These are phyloP conservation scores for Candolleomyces aberdarensis DNA, from an alignment of 768 basidiomycete species.

Conservation along the genomic window DNA sequence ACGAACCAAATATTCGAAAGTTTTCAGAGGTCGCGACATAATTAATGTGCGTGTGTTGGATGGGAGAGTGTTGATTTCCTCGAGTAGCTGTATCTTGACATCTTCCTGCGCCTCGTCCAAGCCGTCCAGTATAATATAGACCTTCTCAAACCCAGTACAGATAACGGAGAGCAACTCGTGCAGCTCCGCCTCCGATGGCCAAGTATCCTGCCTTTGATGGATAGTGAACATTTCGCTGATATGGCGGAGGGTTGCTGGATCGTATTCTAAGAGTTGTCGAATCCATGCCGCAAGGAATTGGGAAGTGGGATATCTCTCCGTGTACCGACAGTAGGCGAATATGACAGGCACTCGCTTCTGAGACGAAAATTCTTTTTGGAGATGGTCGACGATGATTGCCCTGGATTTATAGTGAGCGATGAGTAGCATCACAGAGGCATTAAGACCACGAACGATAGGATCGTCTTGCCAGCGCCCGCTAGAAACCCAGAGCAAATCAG, in stretches of 20 bases:
- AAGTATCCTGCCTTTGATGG: neutral
- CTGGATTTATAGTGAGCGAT: neutral
- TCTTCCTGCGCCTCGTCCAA: neutral
- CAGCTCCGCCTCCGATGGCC: neutral
- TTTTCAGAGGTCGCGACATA: neutral
- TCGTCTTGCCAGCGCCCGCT: conserved; percentile 2
- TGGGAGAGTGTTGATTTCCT: neutral
- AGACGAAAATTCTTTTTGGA: neutral
- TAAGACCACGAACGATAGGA: neutral
- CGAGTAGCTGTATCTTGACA: neutral
- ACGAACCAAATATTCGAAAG: neutral
- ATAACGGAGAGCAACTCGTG: neutral
- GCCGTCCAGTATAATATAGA: neutral
- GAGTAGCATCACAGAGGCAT: too few species aligned
- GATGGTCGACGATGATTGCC: neutral
- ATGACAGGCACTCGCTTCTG: neutral
- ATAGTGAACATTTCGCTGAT: neutral
- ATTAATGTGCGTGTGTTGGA: neutral
- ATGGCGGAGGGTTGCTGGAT: neutral
- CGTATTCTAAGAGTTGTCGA: neutral
- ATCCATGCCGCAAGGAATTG: neutral
- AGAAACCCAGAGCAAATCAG: neutral
- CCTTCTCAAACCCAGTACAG: neutral
- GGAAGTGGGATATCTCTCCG: neutral
- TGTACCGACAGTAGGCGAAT: conserved; percentile 5